Evolutionary conservation across 2,329 filamentous ascomycete genomes (phyloP).

Genomic region (Xylaria multiplex): DNA sequence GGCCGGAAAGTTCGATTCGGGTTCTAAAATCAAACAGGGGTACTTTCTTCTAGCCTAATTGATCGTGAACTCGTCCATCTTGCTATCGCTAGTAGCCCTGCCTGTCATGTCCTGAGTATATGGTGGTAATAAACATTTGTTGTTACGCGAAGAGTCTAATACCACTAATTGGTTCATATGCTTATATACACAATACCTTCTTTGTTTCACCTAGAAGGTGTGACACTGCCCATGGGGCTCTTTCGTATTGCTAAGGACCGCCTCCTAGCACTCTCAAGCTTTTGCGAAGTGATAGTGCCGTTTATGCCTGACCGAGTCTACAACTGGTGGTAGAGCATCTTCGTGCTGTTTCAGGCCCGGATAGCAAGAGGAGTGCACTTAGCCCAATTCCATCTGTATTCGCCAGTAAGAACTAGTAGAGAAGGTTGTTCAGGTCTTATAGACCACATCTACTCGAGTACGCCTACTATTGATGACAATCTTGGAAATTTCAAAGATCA

Average conservation of each 20-base stretch:
- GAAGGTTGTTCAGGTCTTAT: background rate
- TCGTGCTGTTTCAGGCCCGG: background rate
- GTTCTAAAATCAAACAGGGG: background rate
- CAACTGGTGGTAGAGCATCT: background rate
- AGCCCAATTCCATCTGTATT: conserved; percentile 2
- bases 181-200: too few species aligned
- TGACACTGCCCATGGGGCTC: background rate
- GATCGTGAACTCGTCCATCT: background rate
- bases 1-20: background rate
- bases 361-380: background rate
- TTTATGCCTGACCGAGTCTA: background rate
- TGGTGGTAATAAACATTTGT: too few species aligned
- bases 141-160: too few species aligned
- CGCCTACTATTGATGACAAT: background rate
- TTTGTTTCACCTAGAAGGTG: too few species aligned
- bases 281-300: background rate
- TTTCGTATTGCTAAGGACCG: conserved; percentile 2
- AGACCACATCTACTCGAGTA: background rate
- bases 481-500: conserved; percentile 1
- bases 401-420: background rate
- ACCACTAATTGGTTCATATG: too few species aligned
- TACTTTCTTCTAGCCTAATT: background rate
- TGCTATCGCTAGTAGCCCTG: background rate
- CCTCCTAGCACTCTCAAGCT: background rate
- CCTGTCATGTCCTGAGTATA: too few species aligned